These are phyloP conservation scores for Annulohypoxylon nitens DNA, from an alignment of 495 filamentous ascomycete species.

Conservation along the genomic window DNA sequence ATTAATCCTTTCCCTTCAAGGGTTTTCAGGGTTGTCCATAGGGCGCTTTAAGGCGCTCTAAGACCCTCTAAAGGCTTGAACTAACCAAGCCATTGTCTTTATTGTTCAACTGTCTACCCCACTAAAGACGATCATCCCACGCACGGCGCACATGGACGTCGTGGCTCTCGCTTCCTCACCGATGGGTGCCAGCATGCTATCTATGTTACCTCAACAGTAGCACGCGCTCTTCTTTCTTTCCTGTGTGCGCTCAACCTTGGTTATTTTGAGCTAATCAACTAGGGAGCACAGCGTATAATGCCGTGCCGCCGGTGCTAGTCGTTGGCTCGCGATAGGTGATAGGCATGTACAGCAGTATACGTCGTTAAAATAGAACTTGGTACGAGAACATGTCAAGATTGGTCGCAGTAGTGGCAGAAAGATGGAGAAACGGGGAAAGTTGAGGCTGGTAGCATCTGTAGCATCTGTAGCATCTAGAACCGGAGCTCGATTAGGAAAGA, in stretches of 20 bases:
- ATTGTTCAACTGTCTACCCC: slow-evolving; percentile 20
- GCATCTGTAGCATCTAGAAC: slow-evolving; percentile 45
- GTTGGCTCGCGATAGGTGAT: slow-evolving; percentile 14
- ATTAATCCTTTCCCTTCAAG: slow-evolving; percentile 16
- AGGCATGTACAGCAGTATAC: slow-evolving; percentile 4
- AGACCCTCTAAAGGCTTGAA: slow-evolving; percentile 3
- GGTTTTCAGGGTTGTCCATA: not conserved
- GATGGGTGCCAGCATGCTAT: slow-evolving; percentile 46
- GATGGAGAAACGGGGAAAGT: slow-evolving; percentile 43
- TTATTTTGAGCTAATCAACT: slow-evolving; percentile 10
- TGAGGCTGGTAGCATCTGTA: slow-evolving; percentile 47
- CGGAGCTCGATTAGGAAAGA: slow-evolving; percentile 41
- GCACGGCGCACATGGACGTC: slow-evolving; percentile 34
- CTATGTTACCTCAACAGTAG: slow-evolving; percentile 44
- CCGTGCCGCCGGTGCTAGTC: slow-evolving; percentile 31
- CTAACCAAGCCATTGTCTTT: slow-evolving; percentile 20
- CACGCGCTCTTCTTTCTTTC: slow-evolving; percentile 25
- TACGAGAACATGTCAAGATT: slow-evolving; percentile 19
- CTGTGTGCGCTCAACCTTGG: slow-evolving; percentile 29
- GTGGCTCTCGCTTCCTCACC: slow-evolving; percentile 47
- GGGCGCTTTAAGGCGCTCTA: not conserved
- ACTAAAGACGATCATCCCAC: slow-evolving; percentile 42
- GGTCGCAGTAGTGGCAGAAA: slow-evolving; percentile 29
- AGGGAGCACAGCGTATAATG: slow-evolving; percentile 33
- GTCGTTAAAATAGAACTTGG: slow-evolving; percentile 39